Conservation (phyloP, 352 stramenopile species). For the Halophytophthora polymorphica region DNA sequence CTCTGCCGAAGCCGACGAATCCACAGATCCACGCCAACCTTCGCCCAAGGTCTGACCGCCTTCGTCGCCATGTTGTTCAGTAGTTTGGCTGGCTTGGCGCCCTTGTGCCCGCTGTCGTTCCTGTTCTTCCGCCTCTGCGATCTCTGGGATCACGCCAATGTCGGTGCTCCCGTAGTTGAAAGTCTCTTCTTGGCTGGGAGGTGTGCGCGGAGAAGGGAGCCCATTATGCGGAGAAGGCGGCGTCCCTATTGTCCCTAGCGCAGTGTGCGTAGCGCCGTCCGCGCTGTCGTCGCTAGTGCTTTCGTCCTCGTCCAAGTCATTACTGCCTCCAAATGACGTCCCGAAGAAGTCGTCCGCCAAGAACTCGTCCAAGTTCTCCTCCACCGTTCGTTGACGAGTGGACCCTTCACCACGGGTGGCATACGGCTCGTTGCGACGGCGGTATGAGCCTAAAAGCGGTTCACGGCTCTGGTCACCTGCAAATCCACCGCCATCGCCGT, state of each 20-base stretch:
- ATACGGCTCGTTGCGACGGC: constrained; percentile 27
- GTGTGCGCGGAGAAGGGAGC: constrained; percentile 24
- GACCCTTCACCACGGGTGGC: constrained; percentile 16
- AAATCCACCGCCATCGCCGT: constrained; percentile 31
- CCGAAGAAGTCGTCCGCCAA: constrained; percentile 70
- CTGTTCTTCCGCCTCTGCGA: constrained; percentile 54
- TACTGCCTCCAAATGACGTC: constrained; percentile 39
- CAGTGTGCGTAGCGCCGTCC: constrained; percentile 7
- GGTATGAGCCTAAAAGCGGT: constrained; percentile 49
- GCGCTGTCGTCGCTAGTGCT: constrained; percentile 20
- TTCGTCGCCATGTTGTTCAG: constrained; percentile 1
- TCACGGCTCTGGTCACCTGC: constrained; percentile 54
- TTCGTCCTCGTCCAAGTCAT: constrained; percentile 25
- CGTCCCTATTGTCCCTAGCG: constrained; percentile 12
- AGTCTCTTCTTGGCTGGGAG: constrained; percentile 13
- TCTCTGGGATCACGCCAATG: constrained; percentile 58
- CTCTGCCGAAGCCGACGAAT: constrained; percentile 21
- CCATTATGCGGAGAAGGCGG: constrained; percentile 19
- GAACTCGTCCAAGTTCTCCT: constrained; percentile 43
- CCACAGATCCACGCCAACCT: constrained; percentile 15
- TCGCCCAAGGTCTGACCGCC: constrained; percentile 1
- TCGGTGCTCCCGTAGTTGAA: constrained; percentile 1
- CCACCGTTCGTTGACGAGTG: constrained; percentile 30
- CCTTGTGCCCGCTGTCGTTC: constrained; percentile 12
- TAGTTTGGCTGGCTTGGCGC: constrained; percentile 9